A percentile compares a stretch with the other conserved stretches of the same genome.
Conservation (phyloP, 108 stramenopile genomes). For the Skeletonema marinoi region DNA sequence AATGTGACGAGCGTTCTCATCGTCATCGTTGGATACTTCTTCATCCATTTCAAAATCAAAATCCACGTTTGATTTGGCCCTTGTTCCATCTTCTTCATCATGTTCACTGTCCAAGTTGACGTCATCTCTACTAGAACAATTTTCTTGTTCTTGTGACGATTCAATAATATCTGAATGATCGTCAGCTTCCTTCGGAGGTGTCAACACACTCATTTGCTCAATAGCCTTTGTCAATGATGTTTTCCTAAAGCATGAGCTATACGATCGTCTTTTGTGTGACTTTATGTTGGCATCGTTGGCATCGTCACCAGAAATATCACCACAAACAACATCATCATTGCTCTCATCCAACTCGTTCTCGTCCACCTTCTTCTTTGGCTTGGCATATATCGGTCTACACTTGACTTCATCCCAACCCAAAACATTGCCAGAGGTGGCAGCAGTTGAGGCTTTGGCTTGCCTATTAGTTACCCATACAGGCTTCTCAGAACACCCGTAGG, state of each 20-base stretch:
- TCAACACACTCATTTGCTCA: conserved; percentile 22
- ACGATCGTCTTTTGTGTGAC: conserved; percentile 19
- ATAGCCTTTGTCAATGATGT: conserved; percentile 5
- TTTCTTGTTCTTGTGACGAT: background rate
- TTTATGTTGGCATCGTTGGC: background rate
- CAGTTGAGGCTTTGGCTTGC: background rate
- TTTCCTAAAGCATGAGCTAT: conserved; percentile 24
- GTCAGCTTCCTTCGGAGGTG: background rate
- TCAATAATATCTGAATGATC: background rate
- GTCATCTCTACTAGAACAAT: background rate
- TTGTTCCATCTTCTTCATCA: background rate
- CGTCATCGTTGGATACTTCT: background rate
- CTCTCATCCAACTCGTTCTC: conserved; percentile 10
- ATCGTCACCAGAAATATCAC: background rate
- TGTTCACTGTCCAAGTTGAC: background rate
- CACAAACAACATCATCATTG: background rate
- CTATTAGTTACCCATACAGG: conserved; percentile 28
- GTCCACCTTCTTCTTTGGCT: conserved; percentile 10
- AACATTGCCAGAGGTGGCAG: background rate
- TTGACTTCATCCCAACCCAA: conserved; percentile 15
- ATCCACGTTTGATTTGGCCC: background rate
- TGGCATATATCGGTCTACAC: conserved; percentile 13
- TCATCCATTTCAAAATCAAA: conserved; percentile 4
- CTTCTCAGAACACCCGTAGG: conserved; percentile 26
- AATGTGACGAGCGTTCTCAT: conserved; percentile 4